Evolutionary conservation across 306 rosid genomes (phyloP).

Genomic region (Oxytropis ochrocephala): DNA sequence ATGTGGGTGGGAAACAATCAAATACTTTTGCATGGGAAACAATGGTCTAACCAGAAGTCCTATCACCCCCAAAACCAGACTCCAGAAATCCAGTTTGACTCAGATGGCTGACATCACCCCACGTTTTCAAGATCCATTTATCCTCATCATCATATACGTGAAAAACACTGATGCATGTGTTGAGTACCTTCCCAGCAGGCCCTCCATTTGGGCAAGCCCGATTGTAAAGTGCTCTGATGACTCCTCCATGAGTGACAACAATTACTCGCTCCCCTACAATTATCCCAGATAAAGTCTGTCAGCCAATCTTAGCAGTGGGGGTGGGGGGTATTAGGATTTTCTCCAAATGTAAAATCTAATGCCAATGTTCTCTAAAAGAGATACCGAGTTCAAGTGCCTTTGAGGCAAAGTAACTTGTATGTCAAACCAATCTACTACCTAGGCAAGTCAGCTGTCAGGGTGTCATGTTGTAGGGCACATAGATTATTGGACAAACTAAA

Average conservation of each 20-base stretch:
- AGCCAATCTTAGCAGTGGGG: neutral
- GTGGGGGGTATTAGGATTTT: no score
- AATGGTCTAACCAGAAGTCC: conserved; percentile 60
- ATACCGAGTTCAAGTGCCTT: neutral
- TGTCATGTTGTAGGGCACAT: neutral
- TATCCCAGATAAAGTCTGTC: conserved; percentile 1
- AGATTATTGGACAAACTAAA: neutral
- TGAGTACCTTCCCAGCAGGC: conserved; percentile 48
- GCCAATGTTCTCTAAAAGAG: neutral
- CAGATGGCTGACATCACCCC: conserved; percentile 85
- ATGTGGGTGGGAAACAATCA: conserved; percentile 15
- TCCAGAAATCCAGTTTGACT: conserved; percentile 46
- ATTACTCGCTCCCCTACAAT: conserved; percentile 64
- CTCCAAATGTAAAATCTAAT: neutral
- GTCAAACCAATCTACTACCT: conserved; percentile 1
- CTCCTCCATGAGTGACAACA: conserved; percentile 73
- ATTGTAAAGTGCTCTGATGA: conserved; percentile 49
- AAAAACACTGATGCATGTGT: conserved; percentile 64
- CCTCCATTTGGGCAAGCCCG: conserved; percentile 44
- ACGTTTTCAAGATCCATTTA: conserved; percentile 52
- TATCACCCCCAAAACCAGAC: conserved; percentile 85
- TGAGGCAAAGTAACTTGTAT: neutral
- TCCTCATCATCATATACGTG: conserved; percentile 47
- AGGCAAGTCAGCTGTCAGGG: conserved; percentile 1
- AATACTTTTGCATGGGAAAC: conserved; percentile 1